These are phyloP conservation scores for Ambrosia artemisiifolia DNA, from an alignment of 129 eudicot genomes.

Conservation along the genomic window DNA sequence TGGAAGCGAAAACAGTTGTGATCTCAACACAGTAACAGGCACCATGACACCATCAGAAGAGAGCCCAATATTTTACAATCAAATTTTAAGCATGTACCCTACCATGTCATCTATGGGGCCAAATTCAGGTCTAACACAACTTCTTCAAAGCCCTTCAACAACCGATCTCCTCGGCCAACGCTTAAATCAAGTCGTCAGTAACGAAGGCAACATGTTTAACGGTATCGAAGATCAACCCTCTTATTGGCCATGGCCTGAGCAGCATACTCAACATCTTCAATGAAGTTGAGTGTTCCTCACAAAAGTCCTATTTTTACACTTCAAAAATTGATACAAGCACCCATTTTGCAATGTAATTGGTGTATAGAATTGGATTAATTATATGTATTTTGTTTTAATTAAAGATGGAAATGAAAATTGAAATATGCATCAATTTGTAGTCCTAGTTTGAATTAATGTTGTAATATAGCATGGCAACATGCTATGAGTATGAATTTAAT, in stretches of 20 bases:
- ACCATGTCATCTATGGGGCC: slow-evolving; percentile 33
- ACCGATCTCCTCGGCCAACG: slow-evolving; percentile 49
- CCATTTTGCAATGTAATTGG: slow-evolving; percentile 42
- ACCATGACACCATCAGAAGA: slow-evolving; percentile 52
- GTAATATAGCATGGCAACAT: slow-evolving; percentile 27
- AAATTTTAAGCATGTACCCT: slow-evolving; percentile 34
- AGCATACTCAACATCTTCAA: slow-evolving; percentile 46
- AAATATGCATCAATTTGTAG: slow-evolving; percentile 24
- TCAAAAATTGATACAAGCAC: slow-evolving; percentile 36
- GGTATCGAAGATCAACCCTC: slow-evolving; percentile 61
- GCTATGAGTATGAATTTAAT: slow-evolving; percentile 20
- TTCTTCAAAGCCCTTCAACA: slow-evolving; percentile 55
- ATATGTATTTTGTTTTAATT: slow-evolving; percentile 18
- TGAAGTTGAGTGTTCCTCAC: slow-evolving; percentile 20
- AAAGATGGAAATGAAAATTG: slow-evolving; percentile 10
- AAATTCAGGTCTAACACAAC: slow-evolving; percentile 46
- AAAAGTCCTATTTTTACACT: slow-evolving; percentile 6
- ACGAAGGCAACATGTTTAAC: slow-evolving; percentile 65
- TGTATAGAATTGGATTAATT: slow-evolving; percentile 43
- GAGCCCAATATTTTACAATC: slow-evolving; percentile 40
- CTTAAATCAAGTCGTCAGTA: slow-evolving; percentile 39
- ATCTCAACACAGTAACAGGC: slow-evolving; percentile 44
- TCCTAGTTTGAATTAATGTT: slow-evolving; percentile 28
- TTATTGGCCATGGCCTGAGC: slow-evolving; percentile 90
- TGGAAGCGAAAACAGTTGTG: slow-evolving; percentile 81